Conservation (phyloP, 192 early-diverging fungal species). For the Helicostylum pulchrum region DNA sequence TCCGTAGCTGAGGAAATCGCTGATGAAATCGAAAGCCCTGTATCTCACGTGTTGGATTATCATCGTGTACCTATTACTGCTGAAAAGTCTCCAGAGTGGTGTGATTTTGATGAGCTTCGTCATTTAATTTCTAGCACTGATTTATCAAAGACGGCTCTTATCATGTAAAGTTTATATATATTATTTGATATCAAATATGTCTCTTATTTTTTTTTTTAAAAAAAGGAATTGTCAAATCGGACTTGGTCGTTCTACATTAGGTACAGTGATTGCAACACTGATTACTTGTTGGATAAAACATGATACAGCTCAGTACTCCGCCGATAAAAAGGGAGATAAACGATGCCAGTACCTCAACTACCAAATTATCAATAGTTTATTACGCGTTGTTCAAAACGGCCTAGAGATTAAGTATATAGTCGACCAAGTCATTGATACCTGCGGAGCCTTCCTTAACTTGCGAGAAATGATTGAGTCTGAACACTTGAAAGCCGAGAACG, state of each 20-base stretch:
- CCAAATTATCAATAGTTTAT: constrained; percentile 54
- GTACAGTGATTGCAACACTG: constrained; percentile 36
- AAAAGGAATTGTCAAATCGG: constrained; percentile 65
- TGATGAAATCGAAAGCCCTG: constrained; percentile 10
- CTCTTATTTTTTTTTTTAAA: too few relatives aligned
- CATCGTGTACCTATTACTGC: constrained; percentile 61
- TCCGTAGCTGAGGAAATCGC: constrained; percentile 35
- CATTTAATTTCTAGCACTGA: constrained; percentile 41
- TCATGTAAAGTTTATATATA: constrained; percentile 41
- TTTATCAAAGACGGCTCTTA: constrained; percentile 42
- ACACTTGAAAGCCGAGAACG: constrained; percentile 38
- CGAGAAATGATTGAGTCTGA: constrained; percentile 54
- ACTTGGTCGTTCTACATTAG: constrained; percentile 56
- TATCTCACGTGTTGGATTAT: constrained; percentile 28
- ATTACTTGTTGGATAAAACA: constrained; percentile 31
- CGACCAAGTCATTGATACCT: constrained; percentile 54
- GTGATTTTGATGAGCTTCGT: constrained; percentile 55
- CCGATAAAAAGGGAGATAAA: neutral
- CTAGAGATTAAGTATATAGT: constrained; percentile 54
- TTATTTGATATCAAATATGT: too few relatives aligned
- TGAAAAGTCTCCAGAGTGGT: constrained; percentile 50
- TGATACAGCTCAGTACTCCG: neutral
- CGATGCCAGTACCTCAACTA: constrained; percentile 42
- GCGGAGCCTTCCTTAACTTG: constrained; percentile 45
- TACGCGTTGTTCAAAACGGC: constrained; percentile 60